Evolutionary conservation across 2,329 filamentous ascomycete species (phyloP).

Genomic region (Podosphaera xanthii): DNA sequence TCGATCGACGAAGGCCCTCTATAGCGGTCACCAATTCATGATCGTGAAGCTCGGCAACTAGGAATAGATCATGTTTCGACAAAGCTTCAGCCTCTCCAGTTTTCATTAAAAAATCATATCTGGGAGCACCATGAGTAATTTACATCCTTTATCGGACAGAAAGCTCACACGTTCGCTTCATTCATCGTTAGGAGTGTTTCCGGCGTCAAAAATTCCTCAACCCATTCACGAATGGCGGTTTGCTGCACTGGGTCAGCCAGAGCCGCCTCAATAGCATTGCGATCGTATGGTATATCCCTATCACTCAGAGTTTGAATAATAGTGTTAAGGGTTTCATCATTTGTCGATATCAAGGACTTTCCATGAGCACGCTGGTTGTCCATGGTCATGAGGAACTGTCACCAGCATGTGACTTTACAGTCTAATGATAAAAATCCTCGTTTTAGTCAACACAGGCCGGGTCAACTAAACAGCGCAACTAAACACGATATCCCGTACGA

Average conservation of each 20-base stretch:
- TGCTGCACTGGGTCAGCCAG: slow-evolving; percentile 9
- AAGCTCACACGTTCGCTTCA: slow-evolving; percentile 28
- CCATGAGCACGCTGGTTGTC: no score
- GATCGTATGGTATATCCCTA: slow-evolving; percentile 14
- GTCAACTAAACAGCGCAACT: no score
- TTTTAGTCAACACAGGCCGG: no score
- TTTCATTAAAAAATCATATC: slow-evolving; percentile 26
- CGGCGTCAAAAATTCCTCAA: slow-evolving; percentile 22
- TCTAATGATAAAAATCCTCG: no score
- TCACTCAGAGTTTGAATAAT: slow-evolving; percentile 12
- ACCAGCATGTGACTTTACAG: no score
- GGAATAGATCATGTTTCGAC: slow-evolving; percentile 25
- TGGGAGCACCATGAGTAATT: slow-evolving; percentile 10
- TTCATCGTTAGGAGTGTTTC: slow-evolving; percentile 31
- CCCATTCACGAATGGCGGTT: slow-evolving; percentile 22
- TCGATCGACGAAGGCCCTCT: slow-evolving; percentile 39
- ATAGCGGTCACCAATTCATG: slow-evolving; percentile 37
- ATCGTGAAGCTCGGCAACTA: slow-evolving; percentile 30
- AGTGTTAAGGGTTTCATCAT: slow-evolving; percentile 8
- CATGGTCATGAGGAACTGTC: no score
- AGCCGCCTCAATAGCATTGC: slow-evolving; percentile 11
- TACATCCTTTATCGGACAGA: not conserved
- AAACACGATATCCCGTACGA: no score
- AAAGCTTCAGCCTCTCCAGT: slow-evolving; percentile 19
- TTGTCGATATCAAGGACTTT: not conserved